Base-by-base conservation (phyloP, 345 rosid species). In the Erucastrum elatum region DNA sequence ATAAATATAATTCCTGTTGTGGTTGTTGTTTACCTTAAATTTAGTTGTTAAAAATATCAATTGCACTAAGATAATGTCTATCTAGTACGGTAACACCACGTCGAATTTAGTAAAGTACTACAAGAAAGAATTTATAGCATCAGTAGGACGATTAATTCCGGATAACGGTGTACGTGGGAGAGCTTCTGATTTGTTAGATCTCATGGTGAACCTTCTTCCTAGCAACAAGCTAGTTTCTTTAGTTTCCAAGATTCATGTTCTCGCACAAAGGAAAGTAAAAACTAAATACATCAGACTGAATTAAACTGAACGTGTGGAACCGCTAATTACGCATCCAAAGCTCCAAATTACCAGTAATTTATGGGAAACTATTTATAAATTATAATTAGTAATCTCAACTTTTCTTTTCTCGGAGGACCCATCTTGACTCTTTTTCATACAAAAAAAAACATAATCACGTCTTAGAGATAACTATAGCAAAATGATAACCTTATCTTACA, bases 401-500 rank as follows among this genome's bases (percentile, higher is more conserved):
- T 69, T 70, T 53, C 5, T 13, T 26, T 64, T 37, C 6, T 35
- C 34, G 5, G 53, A 77, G 71, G 65, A 53, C 58, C 17, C 64
- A 49, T 58, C 9, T 75, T 11, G 17, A 67, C 10, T 30, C 15
- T 59, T 41, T 3, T 46, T 4, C 6, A 27, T 34, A 68, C 3
- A 8, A 64, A 53, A 68, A 1, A 8, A 64, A 63, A 27, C 71
- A 64, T 77, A 71, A 51, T 26, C 76, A 64, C 71, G 34, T 68
- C 9, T 68, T 46, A 37, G 65, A 37, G 65, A 30, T 15, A 35
- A 71, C 60, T 37, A 30, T 6, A 53, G 1, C 16, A 4, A 64
- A 64, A 27, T 64, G 8, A 70, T 71, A 51, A 37, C 66, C 59
- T 71, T 77, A 71, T 71, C 81, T 49, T 11, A 17, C 4, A 77